Conservation (phyloP, 2,329 filamentous ascomycete species). For the Aureobasidium melanogenum region DNA sequence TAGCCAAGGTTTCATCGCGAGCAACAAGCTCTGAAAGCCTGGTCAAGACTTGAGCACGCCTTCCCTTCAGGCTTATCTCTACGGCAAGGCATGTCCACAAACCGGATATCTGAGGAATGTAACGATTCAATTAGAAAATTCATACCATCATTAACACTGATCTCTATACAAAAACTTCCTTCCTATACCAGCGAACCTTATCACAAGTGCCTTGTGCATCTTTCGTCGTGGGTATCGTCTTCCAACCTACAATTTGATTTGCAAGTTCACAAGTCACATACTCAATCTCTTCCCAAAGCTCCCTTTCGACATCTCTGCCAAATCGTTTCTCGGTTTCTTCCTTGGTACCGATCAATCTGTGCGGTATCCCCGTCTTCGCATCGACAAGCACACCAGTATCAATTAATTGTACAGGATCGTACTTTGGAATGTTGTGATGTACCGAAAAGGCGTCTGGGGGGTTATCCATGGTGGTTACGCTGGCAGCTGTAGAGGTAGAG, state of each 20-base stretch:
- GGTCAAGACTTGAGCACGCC: too few relatives aligned
- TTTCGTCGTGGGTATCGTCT: not conserved
- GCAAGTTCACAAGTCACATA: constrained; percentile 18
- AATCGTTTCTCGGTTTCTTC: constrained; percentile 18
- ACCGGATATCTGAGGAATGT: too few relatives aligned
- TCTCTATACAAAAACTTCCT: not conserved
- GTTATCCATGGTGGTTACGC: constrained; percentile 4
- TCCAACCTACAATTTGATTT: constrained; percentile 16
- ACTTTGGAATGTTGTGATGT: constrained; percentile 23
- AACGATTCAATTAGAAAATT: not conserved
- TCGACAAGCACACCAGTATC: constrained; percentile 13
- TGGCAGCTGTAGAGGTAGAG: not conserved
- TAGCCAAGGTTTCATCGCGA: too few relatives aligned
- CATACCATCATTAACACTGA: not conserved
- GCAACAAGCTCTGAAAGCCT: too few relatives aligned
- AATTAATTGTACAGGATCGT: constrained; percentile 23
- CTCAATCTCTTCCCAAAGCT: constrained; percentile 19
- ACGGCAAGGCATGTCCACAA: too few relatives aligned
- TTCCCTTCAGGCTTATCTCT: too few relatives aligned
- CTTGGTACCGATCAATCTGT: constrained; percentile 19
- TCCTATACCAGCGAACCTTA: not conserved
- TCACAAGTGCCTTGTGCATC: not conserved
- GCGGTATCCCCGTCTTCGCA: constrained; percentile 4
- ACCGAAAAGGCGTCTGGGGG: constrained; percentile 18
- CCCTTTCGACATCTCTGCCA: constrained; percentile 20